Conservation (phyloP, 139 green algal genomes). For the Picochlorum sp. region DNA sequence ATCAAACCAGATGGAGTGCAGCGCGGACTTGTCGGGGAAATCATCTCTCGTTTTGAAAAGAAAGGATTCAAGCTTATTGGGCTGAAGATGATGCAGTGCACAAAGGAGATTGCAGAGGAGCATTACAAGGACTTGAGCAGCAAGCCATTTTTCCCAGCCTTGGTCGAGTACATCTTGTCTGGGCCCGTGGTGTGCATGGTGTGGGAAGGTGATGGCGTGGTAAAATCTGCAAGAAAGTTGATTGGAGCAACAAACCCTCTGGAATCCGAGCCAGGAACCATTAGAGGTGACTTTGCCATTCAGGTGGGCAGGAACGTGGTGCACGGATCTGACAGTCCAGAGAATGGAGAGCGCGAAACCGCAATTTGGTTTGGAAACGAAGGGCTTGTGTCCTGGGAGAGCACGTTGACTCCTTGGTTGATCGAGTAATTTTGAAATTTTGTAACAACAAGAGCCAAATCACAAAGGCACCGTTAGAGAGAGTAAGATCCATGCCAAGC, state of each 20-base stretch:
- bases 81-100: slow-evolving; percentile 77
- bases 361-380: slow-evolving; percentile 76
- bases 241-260: slow-evolving; percentile 83
- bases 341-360: slow-evolving; percentile 88
- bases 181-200: slow-evolving; percentile 98
- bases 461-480: background rate
- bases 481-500: background rate
- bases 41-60: slow-evolving; percentile 66
- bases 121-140: slow-evolving; percentile 89
- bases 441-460: background rate
- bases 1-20: slow-evolving; percentile 59
- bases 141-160: slow-evolving; percentile 90
- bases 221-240: slow-evolving; percentile 75
- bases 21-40: slow-evolving; percentile 50
- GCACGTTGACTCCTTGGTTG: slow-evolving; percentile 61
- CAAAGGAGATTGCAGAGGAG: slow-evolving; percentile 68
- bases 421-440: slow-evolving; percentile 38
- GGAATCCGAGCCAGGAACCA: slow-evolving; percentile 86
- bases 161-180: slow-evolving; percentile 95
- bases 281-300: slow-evolving; percentile 82
- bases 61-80: slow-evolving; percentile 80
- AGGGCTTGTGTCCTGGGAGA: slow-evolving; percentile 48
- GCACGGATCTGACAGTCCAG: slow-evolving; percentile 80
- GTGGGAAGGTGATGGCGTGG: slow-evolving; percentile 92
- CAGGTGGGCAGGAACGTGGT: slow-evolving; percentile 91